Evolutionary conservation across 2,329 filamentous ascomycete species (phyloP).

Genomic region (Talaromyces verruculosus): DNA sequence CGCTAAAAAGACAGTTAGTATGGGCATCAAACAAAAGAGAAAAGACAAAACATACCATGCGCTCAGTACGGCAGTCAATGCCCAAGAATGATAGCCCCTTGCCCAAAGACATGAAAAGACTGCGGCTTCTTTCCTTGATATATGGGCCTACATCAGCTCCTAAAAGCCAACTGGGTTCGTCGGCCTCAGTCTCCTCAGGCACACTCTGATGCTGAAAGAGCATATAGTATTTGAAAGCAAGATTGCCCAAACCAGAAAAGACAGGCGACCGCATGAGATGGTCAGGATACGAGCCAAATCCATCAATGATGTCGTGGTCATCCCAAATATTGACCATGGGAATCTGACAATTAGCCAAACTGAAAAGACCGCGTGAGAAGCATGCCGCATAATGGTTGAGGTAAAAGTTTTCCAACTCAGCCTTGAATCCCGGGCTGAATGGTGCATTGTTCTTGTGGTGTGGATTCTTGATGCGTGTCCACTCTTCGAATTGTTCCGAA

Average conservation of each 20-base stretch:
- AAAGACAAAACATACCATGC: slow-evolving; percentile 55
- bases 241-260: slow-evolving; percentile 82
- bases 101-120: slow-evolving; percentile 80
- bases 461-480: slow-evolving; percentile 78
- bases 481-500: slow-evolving; percentile 74
- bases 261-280: slow-evolving; percentile 80
- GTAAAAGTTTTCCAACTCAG: slow-evolving; percentile 86
- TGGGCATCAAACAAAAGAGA: background rate
- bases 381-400: slow-evolving; percentile 85
- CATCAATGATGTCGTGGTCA: slow-evolving; percentile 89
- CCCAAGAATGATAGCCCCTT: slow-evolving; percentile 77
- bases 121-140: slow-evolving; percentile 81
- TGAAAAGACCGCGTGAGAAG: slow-evolving; percentile 94
- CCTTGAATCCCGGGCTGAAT: slow-evolving; percentile 78
- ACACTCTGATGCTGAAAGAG: slow-evolving; percentile 96
- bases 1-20: slow-evolving; percentile 46
- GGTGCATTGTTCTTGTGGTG: slow-evolving; percentile 74
- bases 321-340: slow-evolving; percentile 99
- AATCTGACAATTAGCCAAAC: slow-evolving; percentile 89
- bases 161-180: slow-evolving; percentile 89
- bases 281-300: slow-evolving; percentile 89
- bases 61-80: slow-evolving; percentile 86
- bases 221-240: slow-evolving; percentile 99
- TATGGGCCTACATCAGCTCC: slow-evolving; percentile 81
- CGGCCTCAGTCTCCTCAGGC: slow-evolving; percentile 71